Conservation (phyloP, 176 grass and related monocot genomes). For the Hordeum marinum region DNA sequence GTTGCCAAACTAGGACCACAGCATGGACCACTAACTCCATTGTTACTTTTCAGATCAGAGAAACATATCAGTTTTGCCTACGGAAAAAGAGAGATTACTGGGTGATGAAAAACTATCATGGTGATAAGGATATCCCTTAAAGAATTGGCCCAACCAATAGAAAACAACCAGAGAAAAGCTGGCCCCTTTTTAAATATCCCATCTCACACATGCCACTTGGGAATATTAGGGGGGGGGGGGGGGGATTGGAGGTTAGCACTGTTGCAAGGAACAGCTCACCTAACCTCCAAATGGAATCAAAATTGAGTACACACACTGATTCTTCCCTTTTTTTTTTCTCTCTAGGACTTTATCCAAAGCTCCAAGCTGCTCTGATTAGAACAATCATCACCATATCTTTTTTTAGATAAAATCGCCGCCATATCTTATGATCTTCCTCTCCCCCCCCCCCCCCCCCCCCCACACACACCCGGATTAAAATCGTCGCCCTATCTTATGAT, state of each 20-base stretch:
- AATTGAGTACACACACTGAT: conserved; percentile 24
- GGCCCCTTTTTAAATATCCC: conserved; percentile 10
- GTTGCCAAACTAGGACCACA: neutral
- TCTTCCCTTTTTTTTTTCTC: neutral
- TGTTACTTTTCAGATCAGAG: neutral
- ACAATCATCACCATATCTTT: conserved; percentile 2
- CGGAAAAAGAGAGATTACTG: neutral
- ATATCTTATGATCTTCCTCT: neutral
- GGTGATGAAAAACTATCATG: neutral
- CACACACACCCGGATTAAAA: neutral
- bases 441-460: too few species aligned
- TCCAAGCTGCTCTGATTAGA: neutral
- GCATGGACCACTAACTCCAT: neutral
- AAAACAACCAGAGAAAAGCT: conserved; percentile 19
- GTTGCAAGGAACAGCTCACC: conserved; percentile 46
- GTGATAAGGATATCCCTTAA: conserved; percentile 28
- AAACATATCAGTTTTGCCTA: neutral
- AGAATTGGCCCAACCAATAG: conserved; percentile 13
- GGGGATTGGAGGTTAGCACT: conserved; percentile 34
- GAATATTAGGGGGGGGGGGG: conserved; percentile 5
- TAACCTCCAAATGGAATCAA: conserved; percentile 41
- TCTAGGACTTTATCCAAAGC: neutral
- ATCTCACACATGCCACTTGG: conserved; percentile 13
- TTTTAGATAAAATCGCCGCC: neutral
- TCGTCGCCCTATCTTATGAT: neutral